phyloP scores from a whole-genome alignment of 1,139 yeast species.

The Maudiozyma humilis region DNA sequence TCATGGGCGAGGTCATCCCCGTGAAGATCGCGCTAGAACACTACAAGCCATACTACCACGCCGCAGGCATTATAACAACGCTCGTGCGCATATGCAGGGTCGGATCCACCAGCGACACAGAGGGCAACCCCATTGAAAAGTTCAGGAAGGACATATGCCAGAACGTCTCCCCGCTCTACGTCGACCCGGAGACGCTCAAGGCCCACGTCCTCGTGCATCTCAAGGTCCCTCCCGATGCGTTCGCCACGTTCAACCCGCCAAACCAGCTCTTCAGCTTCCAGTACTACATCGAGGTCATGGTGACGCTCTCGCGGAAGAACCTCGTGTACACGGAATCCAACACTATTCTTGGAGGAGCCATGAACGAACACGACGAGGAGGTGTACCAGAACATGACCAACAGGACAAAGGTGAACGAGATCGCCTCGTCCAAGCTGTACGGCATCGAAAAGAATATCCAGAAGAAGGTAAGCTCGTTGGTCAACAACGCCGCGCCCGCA shows the following conservation, averaged over 20 bases:
- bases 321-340: conserved; percentile 28
- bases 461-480: conserved; percentile 12
- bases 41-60: conserved; percentile 58
- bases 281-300: conserved; percentile 73
- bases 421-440: conserved; percentile 1
- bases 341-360: conserved; percentile 19
- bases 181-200: conserved; percentile 52
- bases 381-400: neutral
- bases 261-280: conserved; percentile 65
- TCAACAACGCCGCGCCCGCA: conserved; percentile 6
- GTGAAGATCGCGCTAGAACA: conserved; percentile 60
- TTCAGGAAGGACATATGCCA: conserved; percentile 82
- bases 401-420: neutral
- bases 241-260: conserved; percentile 74
- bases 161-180: conserved; percentile 65
- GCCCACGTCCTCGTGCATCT: conserved; percentile 56
- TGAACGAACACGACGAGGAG: conserved; percentile 5
- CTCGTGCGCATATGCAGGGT: conserved; percentile 74
- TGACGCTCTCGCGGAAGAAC: conserved; percentile 52
- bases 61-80: conserved; percentile 74
- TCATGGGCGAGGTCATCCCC: conserved; percentile 73
- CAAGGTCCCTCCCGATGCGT: conserved; percentile 74
- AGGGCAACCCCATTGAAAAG: conserved; percentile 48
- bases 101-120: conserved; percentile 47
- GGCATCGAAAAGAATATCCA: conserved; percentile 11